Percentiles rank a stretch among this genome's conserved stretches.
phyloP scores from a whole-genome alignment of 1,284 basidiomycete genomes.

The Ustilago crameri region DNA sequence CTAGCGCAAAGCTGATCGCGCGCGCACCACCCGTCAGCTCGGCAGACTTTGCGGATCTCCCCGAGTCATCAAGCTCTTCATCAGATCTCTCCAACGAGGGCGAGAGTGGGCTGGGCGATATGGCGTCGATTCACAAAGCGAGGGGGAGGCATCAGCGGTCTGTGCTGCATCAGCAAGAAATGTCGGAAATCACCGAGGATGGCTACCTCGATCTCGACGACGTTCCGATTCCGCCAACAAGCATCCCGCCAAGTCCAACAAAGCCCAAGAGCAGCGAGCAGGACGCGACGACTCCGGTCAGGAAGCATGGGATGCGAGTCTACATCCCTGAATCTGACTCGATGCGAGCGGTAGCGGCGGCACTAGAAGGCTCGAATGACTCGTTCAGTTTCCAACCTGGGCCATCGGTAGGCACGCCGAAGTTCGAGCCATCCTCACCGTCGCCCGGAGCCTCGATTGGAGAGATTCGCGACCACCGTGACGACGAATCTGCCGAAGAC shows the following conservation, averaged over 20 bases:
- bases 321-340: slow-evolving; percentile 33
- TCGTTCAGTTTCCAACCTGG: slow-evolving; percentile 28
- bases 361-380: slow-evolving; percentile 22
- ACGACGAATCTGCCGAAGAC: slow-evolving; percentile 20
- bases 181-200: slow-evolving; percentile 34
- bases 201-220: slow-evolving; percentile 23
- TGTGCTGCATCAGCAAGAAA: slow-evolving; percentile 10
- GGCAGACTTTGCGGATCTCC: slow-evolving; percentile 40
- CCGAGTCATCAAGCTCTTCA: slow-evolving; percentile 22
- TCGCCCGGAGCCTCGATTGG: slow-evolving; percentile 14
- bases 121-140: slow-evolving; percentile 39
- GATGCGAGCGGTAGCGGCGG: slow-evolving; percentile 36
- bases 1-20: slow-evolving; percentile 31
- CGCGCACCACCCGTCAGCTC: slow-evolving; percentile 54
- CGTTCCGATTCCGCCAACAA: slow-evolving; percentile 16
- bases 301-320: slow-evolving; percentile 9
- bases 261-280: background rate
- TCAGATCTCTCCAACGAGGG: slow-evolving; percentile 16
- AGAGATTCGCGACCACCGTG: slow-evolving; percentile 11
- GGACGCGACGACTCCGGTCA: slow-evolving; percentile 3
- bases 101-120: slow-evolving; percentile 14
- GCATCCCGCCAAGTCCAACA: background rate
- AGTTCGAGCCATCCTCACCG: slow-evolving; percentile 26
- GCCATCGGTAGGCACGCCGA: slow-evolving; percentile 24
- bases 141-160: slow-evolving; percentile 24